Percentiles rank a stretch among this genome's conserved stretches.
Conservation (phyloP, 1,139 yeast genomes). For the Saccharomyces pastorianus region DNA sequence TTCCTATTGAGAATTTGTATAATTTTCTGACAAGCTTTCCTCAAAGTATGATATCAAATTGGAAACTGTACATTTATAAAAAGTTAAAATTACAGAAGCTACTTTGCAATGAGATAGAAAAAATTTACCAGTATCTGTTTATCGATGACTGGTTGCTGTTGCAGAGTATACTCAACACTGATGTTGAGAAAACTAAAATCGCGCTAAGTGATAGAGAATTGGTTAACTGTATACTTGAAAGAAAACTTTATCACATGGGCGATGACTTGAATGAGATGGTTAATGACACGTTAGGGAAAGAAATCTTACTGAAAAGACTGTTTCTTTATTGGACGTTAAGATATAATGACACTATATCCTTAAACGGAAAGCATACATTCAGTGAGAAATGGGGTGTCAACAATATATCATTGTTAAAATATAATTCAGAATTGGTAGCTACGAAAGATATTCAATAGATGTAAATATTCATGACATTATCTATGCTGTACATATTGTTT, state of each 20-base stretch:
- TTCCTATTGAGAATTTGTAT: background rate
- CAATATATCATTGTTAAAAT: slow-evolving; percentile 20
- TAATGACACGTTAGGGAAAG: slow-evolving; percentile 13
- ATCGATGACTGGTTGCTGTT: slow-evolving; percentile 29
- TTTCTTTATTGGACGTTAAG: slow-evolving; percentile 24
- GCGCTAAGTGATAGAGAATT: slow-evolving; percentile 21
- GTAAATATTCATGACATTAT: background rate
- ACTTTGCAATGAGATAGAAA: slow-evolving; percentile 14
- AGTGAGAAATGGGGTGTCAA: slow-evolving; percentile 29
- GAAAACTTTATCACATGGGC: slow-evolving; percentile 21
- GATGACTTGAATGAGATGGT: slow-evolving; percentile 28
- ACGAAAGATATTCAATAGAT: slow-evolving; percentile 1
- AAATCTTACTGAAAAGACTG: slow-evolving; percentile 21
- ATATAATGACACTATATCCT: slow-evolving; percentile 18
- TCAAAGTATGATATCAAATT: slow-evolving; percentile 9
- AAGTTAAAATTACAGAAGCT: slow-evolving; percentile 11
- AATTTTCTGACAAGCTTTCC: background rate
- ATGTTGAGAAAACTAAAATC: slow-evolving; percentile 1
- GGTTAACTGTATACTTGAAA: slow-evolving; percentile 25
- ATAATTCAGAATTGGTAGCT: slow-evolving; percentile 10
- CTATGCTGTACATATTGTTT: background rate
- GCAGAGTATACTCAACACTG: slow-evolving; percentile 10
- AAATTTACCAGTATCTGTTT: slow-evolving; percentile 21
- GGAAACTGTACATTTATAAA: slow-evolving; percentile 17
- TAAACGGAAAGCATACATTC: slow-evolving; percentile 13